Evolutionary conservation across 495 filamentous ascomycete genomes (phyloP), one percentile per base, ranked within the genome.

Genomic region (Penicillium pancosmium): DNA sequence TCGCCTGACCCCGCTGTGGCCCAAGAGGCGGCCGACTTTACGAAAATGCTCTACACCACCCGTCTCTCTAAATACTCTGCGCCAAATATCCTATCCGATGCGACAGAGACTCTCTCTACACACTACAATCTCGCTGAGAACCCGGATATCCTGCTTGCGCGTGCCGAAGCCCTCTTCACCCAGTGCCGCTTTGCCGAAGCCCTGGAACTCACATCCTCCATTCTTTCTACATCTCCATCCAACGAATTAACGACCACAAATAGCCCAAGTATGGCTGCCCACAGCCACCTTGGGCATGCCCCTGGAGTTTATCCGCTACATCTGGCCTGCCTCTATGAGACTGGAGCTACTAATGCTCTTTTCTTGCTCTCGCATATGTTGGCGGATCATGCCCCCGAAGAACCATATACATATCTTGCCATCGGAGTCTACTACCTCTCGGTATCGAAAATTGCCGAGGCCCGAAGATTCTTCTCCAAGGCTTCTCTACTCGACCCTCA

Each of bases 401-500:
- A 97, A 68, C 87, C 94, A 1, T 89, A 88, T 65, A 87, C 93
- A 21, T 98, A 94, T 85, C 82, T 98, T 19, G 94, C 94, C 6
- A 91, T 99, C 41, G 94, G 92, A 15, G 87, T 94, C 35, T 98
- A 98, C 81, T 99, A 99, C 68, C 84, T 99, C 41, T 81, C 86
- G 5, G 97, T 91, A 36, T 83, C 86, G 38, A 94, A 92, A 59
- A 90, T 99, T 53, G 89, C 93, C 16, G 94, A 99, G 73, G 92
- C 94, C 4, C 87, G 94, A 1, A 87, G 92, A 13, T 98, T 91
- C 77, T 99, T 99, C 74, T 93, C 90, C 59, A 99, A 99, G 79
- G 90, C 94, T 12, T 92, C 88, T 61, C 89, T 97, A 82, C 90
- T 99, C 84, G 92, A 99, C 68, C 91, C 94, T 31, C 94, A 98